Evolutionary conservation across 148 eudicot species (phyloP), one percentile per base, ranked within the genome.

Genomic region (Mesembryanthemum crystallinum): DNA sequence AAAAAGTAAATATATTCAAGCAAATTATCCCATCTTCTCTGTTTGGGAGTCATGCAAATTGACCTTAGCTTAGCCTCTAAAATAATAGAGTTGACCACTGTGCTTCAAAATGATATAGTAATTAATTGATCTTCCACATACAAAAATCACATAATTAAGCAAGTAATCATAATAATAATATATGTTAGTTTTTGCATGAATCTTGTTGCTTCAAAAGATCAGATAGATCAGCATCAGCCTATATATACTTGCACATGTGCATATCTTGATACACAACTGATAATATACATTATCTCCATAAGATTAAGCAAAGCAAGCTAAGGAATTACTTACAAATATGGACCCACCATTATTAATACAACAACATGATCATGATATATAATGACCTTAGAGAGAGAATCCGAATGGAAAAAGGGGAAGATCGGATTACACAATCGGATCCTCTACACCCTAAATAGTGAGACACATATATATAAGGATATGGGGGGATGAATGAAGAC

Each of bases 401-500:
- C 67, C 23, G 72, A 69, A 69, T 60, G 68, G n/a, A n/a, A n/a
- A 14, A 45, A 77, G 24, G 68, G 67, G 67, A 60, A 77, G 69
- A 77, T 77, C 79, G 60, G 68, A 69, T 77, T 45, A n/a, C n/a
- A 32, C 68, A 68, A 28, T 67, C 57, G 35, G 79, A 23, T 69
- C n/a, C n/a, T n/a, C n/a, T n/a, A n/a, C n/a, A n/a, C n/a, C 35
- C 43, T 77, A 59, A 49, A 77, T 39, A 74, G 32, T 58, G 59
- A n/a, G 45, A 47, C 14, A 30, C 45, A 58, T 47, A 45, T 47
- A 49, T 24, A n/a, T 12, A 7, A 60, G 69, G 74, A 77, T 70
- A 69, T 77, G 79, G 74, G 79, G 78, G 79, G 74, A 77, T 77
- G 79, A 69, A 77, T 61, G 28, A 30, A 62, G 79, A 69, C 79